Percentiles rank a stretch among this genome's conserved stretches.
These are phyloP conservation scores for Aureobasidium sp. DNA, from an alignment of 2,329 filamentous ascomycete genomes.

Conservation along the genomic window DNA sequence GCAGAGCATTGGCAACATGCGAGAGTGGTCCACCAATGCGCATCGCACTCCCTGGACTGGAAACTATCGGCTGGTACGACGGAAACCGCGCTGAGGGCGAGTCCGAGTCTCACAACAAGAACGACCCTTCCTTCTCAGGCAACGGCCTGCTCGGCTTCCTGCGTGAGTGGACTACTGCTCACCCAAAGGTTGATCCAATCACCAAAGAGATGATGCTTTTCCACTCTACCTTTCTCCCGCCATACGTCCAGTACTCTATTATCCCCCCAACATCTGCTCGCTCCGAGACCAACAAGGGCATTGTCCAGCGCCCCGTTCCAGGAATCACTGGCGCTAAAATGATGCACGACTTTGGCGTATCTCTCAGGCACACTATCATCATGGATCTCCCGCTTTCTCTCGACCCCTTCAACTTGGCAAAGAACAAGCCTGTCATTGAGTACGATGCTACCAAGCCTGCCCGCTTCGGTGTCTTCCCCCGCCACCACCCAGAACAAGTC, in stretches of 20 bases:
- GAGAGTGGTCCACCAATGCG: constrained; percentile 63
- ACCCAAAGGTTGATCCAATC: constrained; percentile 56
- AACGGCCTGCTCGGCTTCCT: constrained; percentile 50
- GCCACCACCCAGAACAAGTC: constrained; percentile 47
- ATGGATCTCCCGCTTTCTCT: constrained; percentile 60
- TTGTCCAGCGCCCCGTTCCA: constrained; percentile 49
- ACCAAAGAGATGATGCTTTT: constrained; percentile 60
- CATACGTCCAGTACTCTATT: constrained; percentile 60
- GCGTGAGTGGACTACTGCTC: constrained; percentile 62
- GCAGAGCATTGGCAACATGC: constrained; percentile 58
- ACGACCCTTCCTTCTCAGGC: constrained; percentile 42
- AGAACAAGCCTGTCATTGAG: constrained; percentile 47
- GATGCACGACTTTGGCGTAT: constrained; percentile 71
- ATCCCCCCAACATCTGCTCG: constrained; percentile 29
- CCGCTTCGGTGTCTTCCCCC: constrained; percentile 60
- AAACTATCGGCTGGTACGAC: constrained; percentile 64
- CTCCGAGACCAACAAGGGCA: constrained; percentile 17
- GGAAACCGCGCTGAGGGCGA: constrained; percentile 48
- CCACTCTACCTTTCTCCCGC: constrained; percentile 55
- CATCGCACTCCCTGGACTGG: constrained; percentile 52
- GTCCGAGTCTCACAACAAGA: constrained; percentile 24
- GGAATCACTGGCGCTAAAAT: constrained; percentile 57
- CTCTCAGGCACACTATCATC: constrained; percentile 53
- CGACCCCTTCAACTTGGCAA: constrained; percentile 52
- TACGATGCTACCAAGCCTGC: constrained; percentile 51